A percentile compares a stretch with the other conserved stretches of the same genome.
Evolutionary conservation across 805 yeast species (phyloP).

Genomic region (Sporopachydermia lactativora): DNA sequence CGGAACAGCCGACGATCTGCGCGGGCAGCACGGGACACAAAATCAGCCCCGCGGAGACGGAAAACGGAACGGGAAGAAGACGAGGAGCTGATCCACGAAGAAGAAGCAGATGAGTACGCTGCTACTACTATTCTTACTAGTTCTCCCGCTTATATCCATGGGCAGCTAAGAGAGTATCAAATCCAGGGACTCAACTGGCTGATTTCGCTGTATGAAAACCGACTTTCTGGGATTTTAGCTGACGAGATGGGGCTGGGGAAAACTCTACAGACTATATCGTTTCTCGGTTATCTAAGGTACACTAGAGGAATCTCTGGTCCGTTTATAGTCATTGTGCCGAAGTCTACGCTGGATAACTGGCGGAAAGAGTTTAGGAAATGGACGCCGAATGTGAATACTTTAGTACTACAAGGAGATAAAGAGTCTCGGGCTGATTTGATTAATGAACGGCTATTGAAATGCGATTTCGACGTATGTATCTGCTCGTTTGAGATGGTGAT

Average conservation of each 20-base stretch:
- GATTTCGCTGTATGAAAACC: constrained; percentile 74
- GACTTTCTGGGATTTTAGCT: constrained; percentile 84
- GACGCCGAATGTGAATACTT: constrained; percentile 87
- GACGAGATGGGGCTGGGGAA: constrained; percentile 99
- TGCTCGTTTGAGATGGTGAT: constrained; percentile 92
- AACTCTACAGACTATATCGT: constrained; percentile 88
- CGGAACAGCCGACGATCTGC: constrained; percentile 10
- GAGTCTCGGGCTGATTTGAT: constrained; percentile 58
- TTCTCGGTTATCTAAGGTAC: constrained; percentile 77
- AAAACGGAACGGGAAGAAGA: constrained; percentile 72
- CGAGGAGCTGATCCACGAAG: constrained; percentile 61
- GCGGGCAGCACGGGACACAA: constrained; percentile 7
- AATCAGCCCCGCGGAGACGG: constrained; percentile 35
- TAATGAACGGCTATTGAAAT: constrained; percentile 41
- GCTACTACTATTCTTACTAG: constrained; percentile 68
- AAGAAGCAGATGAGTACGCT: constrained; percentile 39
- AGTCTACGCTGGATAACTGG: constrained; percentile 95
- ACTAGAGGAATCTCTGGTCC: constrained; percentile 77
- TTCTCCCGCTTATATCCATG: constrained; percentile 65
- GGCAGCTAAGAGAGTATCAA: constrained; percentile 80
- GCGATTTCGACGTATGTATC: constrained; percentile 79
- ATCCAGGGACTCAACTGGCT: constrained; percentile 94
- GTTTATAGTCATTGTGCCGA: constrained; percentile 82
- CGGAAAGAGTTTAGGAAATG: constrained; percentile 84
- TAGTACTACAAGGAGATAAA: constrained; percentile 82